Evolutionary conservation across 2,329 filamentous ascomycete genomes (phyloP), one percentile per base, ranked within the genome.

Genomic region (Lasiodiplodia citricola): DNA sequence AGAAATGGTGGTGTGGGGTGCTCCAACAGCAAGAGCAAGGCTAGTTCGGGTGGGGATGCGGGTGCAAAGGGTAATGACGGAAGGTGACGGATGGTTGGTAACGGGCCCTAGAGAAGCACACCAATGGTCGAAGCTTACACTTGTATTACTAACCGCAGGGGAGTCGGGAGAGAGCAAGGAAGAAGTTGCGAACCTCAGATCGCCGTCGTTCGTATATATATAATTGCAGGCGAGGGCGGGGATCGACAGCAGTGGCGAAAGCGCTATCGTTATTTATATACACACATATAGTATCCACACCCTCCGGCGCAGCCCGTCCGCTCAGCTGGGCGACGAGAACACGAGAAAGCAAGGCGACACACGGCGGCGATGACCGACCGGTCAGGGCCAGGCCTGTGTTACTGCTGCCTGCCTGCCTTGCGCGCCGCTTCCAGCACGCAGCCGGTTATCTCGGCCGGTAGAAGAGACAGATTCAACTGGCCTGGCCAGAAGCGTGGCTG

Each of bases 211-310:
- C 31, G 31, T 35, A 35, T 35, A 35, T 35, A 21, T 47, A 47
- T 21, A 21, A 38, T 6, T 35, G 35, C 55, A 16, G 14, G 37
- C 31, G 35, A 16, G n/a, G 25, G 18, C 54, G 16, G 28, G 18
- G 28, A 56, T 28, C 25, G 25, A n/a, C 54, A 13, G 54, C 16
- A 6, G 31, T n/a, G 25, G 52, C 57, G 37, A 14, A 18, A n/a
- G 44, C 58, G 41, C 57, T 54, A 18, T 37, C 14, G 47, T 51
- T 63, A 63, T 63, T 63, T 63, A 50, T 63, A 63, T 63, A 35
- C 31, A 62, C 38, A n/a, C 23, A 31, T 62, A n/a, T 31, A n/a
- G 57, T 47, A 31, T 35, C 57, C 57, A 50, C 56, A 21, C 18
- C 54, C n/a, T 28, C 54, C 55, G 37, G 55, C 35, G 35, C 37